phyloP scores from a whole-genome alignment of 2,329 filamentous ascomycete genomes.

The Magnaporthiopsis rhizophila region DNA sequence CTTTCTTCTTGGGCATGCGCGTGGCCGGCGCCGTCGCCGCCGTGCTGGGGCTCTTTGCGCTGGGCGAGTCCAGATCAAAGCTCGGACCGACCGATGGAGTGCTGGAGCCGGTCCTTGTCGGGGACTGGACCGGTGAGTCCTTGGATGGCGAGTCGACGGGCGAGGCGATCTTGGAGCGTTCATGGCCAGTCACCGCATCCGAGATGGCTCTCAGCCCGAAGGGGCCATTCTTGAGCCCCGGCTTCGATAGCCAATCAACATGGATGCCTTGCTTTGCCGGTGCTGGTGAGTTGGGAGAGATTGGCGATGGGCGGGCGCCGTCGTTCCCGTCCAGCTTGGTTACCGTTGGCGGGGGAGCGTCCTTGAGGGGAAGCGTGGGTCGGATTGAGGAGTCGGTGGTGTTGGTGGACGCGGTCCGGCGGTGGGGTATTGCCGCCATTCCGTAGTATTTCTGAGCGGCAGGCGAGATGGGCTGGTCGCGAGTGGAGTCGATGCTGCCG shows the following conservation, averaged over 20 bases:
- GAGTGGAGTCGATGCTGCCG: conserved; percentile 68
- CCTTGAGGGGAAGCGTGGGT: conserved; percentile 44
- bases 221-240: conserved; percentile 40
- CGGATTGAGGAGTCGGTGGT: conserved; percentile 45
- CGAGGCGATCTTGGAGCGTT: conserved; percentile 43
- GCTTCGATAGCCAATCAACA: conserved; percentile 51
- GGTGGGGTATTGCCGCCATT: conserved; percentile 34
- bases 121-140: conserved; percentile 51
- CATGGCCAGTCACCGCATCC: conserved; percentile 54
- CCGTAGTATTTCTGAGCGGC: conserved; percentile 66
- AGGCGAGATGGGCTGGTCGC: conserved; percentile 50
- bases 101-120: conserved; percentile 69
- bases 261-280: conserved; percentile 32
- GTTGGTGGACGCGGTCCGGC: conserved; percentile 53
- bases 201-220: conserved; percentile 79
- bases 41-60: conserved; percentile 49
- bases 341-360: conserved; percentile 46
- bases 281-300: conserved; percentile 20
- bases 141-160: conserved; percentile 42
- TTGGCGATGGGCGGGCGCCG: conserved; percentile 27
- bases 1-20: conserved; percentile 53
- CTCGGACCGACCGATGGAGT: conserved; percentile 58
- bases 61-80: conserved; percentile 71
- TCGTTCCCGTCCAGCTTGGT: conserved; percentile 49
- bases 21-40: conserved; percentile 38